These are phyloP conservation scores for Cyclanthera cordifolia DNA, from an alignment of 306 rosid species.

Conservation along the genomic window DNA sequence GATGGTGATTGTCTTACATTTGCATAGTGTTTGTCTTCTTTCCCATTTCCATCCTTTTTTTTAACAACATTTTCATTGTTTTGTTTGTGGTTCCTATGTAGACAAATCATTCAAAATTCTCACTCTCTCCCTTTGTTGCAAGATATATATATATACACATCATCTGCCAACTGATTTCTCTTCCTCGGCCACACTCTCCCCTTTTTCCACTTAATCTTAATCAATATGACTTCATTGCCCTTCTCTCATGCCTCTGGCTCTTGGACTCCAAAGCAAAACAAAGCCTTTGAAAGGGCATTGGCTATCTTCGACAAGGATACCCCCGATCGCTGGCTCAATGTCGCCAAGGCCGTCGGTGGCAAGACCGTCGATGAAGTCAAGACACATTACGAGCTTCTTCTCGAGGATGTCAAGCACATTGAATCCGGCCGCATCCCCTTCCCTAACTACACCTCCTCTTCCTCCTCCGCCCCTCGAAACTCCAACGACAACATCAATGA, in stretches of 20 bases:
- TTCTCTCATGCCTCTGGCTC: constrained; percentile 41
- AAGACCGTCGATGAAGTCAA: constrained; percentile 79
- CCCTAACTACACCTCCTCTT: constrained; percentile 46
- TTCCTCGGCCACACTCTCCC: background rate
- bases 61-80: too few relatives aligned
- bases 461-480: constrained; percentile 8
- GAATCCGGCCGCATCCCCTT: constrained; percentile 73
- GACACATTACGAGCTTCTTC: constrained; percentile 65
- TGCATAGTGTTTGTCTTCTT: constrained; percentile 22
- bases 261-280: constrained; percentile 79
- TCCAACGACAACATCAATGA: constrained; percentile 14
- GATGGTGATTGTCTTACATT: constrained; percentile 21
- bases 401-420: constrained; percentile 61
- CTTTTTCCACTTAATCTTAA: background rate
- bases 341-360: constrained; percentile 75
- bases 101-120: too few relatives aligned
- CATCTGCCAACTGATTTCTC: too few relatives aligned
- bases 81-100: too few relatives aligned
- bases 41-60: constrained; percentile 4
- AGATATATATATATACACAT: too few relatives aligned
- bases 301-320: constrained; percentile 85
- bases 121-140: background rate
- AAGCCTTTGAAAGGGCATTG: constrained; percentile 84
- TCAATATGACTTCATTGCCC: constrained; percentile 64
- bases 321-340: constrained; percentile 84